A percentile compares a stretch with the other conserved stretches of the same genome.
phyloP scores from a whole-genome alignment of 2,329 filamentous ascomycete species.

The Phialophora macrospora region DNA sequence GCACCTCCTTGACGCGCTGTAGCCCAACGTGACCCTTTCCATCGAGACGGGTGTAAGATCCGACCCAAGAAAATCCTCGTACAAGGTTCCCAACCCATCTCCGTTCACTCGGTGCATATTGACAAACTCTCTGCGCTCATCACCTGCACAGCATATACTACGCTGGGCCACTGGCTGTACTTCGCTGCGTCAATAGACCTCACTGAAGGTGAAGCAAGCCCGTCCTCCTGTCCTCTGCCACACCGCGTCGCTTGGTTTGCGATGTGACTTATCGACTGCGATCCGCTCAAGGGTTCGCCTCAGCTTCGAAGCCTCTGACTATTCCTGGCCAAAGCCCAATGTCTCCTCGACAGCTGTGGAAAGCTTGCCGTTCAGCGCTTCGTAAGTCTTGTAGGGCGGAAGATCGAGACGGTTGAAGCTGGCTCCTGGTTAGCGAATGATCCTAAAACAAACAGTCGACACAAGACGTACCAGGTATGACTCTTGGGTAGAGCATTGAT shows the following conservation, averaged over 20 bases:
- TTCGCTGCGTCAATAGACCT: neutral
- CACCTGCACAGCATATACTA: neutral
- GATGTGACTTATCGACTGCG: neutral
- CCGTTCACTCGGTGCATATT: neutral
- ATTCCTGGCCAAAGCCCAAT: conserved; percentile 98
- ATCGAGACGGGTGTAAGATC: neutral
- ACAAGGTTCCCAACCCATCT: neutral
- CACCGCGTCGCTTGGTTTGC: neutral
- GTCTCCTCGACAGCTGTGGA: conserved; percentile 98
- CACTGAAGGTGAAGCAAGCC: neutral
- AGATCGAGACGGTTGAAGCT: conserved; percentile 98
- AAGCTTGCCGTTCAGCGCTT: conserved; percentile 84
- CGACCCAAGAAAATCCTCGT: neutral
- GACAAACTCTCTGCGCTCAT: neutral
- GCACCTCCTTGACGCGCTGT: neutral
- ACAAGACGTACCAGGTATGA: conserved; percentile 84
- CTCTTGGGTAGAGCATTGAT: conserved; percentile 89
- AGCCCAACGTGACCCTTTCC: neutral
- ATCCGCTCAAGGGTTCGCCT: neutral
- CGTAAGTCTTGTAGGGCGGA: conserved; percentile 87
- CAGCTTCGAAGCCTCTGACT: conserved; percentile 44
- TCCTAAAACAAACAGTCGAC: conserved; percentile 25
- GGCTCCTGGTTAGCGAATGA: conserved; percentile 32
- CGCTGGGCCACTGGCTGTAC: neutral
- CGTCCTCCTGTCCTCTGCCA: neutral